Percentiles rank a stretch among this genome's conserved stretches.
These are phyloP conservation scores for Yamadazyma triangularis DNA, from an alignment of 1,139 yeast species.

Conservation along the genomic window DNA sequence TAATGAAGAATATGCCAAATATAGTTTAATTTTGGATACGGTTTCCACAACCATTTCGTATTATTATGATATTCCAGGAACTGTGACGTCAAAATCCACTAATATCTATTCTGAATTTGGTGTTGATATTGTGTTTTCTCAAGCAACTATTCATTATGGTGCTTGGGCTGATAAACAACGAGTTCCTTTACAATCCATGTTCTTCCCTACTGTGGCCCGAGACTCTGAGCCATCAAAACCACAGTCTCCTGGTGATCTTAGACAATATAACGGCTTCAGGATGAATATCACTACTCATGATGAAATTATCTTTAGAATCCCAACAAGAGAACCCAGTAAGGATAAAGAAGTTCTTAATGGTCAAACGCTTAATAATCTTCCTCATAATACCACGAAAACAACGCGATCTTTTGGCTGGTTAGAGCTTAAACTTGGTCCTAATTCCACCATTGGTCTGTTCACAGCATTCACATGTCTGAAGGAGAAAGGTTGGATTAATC, in stretches of 20 bases:
- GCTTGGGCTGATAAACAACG: constrained; percentile 95
- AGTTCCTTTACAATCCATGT: constrained; percentile 54
- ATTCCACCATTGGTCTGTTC: constrained; percentile 45
- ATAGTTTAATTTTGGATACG: constrained; percentile 69
- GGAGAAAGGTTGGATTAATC: constrained; percentile 56
- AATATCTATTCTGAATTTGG: constrained; percentile 55
- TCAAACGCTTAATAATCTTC: constrained; percentile 9
- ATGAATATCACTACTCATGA: constrained; percentile 56
- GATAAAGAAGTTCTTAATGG: constrained; percentile 39
- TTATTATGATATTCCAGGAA: constrained; percentile 70
- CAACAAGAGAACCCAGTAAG: constrained; percentile 81
- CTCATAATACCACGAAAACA: constrained; percentile 5
- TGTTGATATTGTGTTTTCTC: constrained; percentile 51
- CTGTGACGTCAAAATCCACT: constrained; percentile 3
- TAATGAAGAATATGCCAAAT: constrained; percentile 76
- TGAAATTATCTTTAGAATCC: constrained; percentile 66
- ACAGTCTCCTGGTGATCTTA: constrained; percentile 42
- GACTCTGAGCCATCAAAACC: constrained; percentile 47
- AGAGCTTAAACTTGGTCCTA: constrained; percentile 59
- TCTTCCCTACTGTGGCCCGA: constrained; percentile 65
- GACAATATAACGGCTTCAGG: constrained; percentile 57
- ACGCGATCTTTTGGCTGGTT: constrained; percentile 86
- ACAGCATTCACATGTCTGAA: constrained; percentile 50
- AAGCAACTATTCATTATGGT: constrained; percentile 77
- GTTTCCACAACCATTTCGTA: constrained; percentile 50